These are phyloP conservation scores for Penicillium sp. DNA, from an alignment of 2,329 filamentous ascomycete genomes.

Conservation along the genomic window DNA sequence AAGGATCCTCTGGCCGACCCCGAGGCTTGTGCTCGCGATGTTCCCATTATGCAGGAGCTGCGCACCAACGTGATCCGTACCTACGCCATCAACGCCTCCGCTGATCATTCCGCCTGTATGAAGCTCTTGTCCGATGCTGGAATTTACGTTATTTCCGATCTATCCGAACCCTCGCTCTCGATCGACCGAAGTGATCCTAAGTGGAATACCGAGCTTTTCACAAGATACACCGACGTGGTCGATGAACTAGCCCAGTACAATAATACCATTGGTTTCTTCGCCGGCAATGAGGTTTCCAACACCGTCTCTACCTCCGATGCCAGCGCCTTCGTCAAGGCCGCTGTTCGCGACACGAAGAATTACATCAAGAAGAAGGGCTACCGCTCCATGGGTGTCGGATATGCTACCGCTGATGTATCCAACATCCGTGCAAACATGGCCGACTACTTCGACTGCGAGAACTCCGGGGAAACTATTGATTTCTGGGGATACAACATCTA, in stretches of 20 bases:
- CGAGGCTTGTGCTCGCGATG: slow-evolving; percentile 71
- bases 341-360: slow-evolving; percentile 87
- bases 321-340: slow-evolving; percentile 91
- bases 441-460: slow-evolving; percentile 88
- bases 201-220: slow-evolving; percentile 74
- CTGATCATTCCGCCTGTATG: slow-evolving; percentile 82
- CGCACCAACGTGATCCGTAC: slow-evolving; percentile 89
- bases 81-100: slow-evolving; percentile 78
- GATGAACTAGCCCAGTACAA: slow-evolving; percentile 75
- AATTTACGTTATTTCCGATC: slow-evolving; percentile 90
- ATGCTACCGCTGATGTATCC: slow-evolving; percentile 87
- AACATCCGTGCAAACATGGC: slow-evolving; percentile 78
- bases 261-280: slow-evolving; percentile 94
- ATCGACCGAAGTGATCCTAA: slow-evolving; percentile 76
- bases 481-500: slow-evolving; percentile 99
- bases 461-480: slow-evolving; percentile 66
- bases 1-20: slow-evolving; percentile 75
- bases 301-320: slow-evolving; percentile 78
- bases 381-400: slow-evolving; percentile 80
- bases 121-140: slow-evolving; percentile 71
- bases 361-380: slow-evolving; percentile 79
- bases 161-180: slow-evolving; percentile 73
- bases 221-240: slow-evolving; percentile 76
- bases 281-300: slow-evolving; percentile 94
- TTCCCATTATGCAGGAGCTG: slow-evolving; percentile 73